Evolutionary conservation across 345 rosid species (phyloP).

Genomic region (Cardamine occulta): DNA sequence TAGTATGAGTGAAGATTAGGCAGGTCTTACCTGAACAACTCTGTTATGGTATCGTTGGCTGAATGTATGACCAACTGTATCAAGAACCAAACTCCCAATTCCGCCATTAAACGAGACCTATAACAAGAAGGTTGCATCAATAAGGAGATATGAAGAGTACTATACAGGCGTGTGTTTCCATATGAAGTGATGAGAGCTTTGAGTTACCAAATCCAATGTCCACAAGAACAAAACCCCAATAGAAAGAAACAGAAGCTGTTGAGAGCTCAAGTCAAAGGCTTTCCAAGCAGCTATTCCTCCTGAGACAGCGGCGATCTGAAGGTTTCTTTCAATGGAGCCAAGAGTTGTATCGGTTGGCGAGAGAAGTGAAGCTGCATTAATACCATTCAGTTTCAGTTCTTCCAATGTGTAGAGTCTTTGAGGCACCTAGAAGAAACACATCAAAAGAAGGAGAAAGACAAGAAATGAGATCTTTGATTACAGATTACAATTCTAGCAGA

Average conservation of each 20-base stretch:
- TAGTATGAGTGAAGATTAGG: not conserved
- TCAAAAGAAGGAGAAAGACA: not conserved
- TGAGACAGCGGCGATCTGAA: slow-evolving; percentile 65
- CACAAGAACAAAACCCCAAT: slow-evolving; percentile 69
- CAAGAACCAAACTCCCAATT: slow-evolving; percentile 76
- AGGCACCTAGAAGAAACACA: slow-evolving; percentile 55
- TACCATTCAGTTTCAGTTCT: slow-evolving; percentile 83
- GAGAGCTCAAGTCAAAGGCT: slow-evolving; percentile 55
- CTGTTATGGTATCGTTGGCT: slow-evolving; percentile 79
- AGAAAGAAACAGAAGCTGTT: slow-evolving; percentile 66
- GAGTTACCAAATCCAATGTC: slow-evolving; percentile 75
- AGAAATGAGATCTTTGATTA: not conserved
- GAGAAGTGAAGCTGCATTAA: slow-evolving; percentile 68
- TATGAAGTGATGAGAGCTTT: not conserved
- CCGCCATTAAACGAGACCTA: slow-evolving; percentile 92
- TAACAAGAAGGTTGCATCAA: slow-evolving; percentile 18
- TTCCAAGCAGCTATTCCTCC: slow-evolving; percentile 77
- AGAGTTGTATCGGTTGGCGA: slow-evolving; percentile 83
- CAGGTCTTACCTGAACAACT: slow-evolving; percentile 68
- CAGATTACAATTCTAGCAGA: not conserved
- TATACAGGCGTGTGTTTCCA: not conserved
- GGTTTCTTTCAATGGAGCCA: slow-evolving; percentile 72
- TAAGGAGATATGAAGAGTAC: slow-evolving; percentile 9
- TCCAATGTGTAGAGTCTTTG: slow-evolving; percentile 86
- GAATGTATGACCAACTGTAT: slow-evolving; percentile 78